Percentiles rank a stretch among this genome's conserved stretches.
Conservation (phyloP, 257 asterid genomes). For the Primulina eburnea region DNA sequence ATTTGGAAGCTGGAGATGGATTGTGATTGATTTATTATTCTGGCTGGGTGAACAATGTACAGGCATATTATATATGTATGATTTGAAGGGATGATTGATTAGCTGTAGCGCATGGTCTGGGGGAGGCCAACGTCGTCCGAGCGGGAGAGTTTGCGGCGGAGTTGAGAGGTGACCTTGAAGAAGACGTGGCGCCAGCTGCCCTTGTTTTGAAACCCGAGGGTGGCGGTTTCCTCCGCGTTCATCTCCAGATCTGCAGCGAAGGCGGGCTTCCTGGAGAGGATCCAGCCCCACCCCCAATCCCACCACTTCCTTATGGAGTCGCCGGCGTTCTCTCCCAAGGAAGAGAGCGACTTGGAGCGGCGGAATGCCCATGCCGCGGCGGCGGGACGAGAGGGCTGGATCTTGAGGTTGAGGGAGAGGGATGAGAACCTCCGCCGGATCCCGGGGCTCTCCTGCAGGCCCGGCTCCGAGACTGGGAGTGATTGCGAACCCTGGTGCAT, state of each 20-base stretch:
- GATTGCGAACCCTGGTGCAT: conserved; percentile 39
- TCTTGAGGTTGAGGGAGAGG: conserved; percentile 51
- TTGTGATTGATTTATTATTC: neutral
- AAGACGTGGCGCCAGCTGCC: conserved; percentile 85
- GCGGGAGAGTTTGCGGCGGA: conserved; percentile 59
- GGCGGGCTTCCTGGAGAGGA: conserved; percentile 64
- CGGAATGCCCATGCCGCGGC: conserved; percentile 44
- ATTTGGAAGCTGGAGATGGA: neutral
- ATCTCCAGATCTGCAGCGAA: conserved; percentile 85
- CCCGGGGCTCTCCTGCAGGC: conserved; percentile 24
- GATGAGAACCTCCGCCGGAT: conserved; percentile 67
- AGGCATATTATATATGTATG: neutral
- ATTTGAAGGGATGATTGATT: no score
- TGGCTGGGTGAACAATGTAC: neutral
- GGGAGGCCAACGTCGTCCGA: conserved; percentile 62
- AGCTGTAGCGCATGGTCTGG: conserved; percentile 52
- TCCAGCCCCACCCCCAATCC: conserved; percentile 78
- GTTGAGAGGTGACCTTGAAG: conserved; percentile 57
- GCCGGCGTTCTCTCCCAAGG: conserved; percentile 46
- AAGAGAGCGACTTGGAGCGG: conserved; percentile 65
- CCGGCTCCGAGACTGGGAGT: conserved; percentile 53
- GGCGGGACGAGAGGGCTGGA: conserved; percentile 37
- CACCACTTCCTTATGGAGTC: conserved; percentile 71
- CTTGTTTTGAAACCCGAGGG: conserved; percentile 59
- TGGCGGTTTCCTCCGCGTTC: conserved; percentile 67